Evolutionary conservation across 805 yeast species (phyloP).

Genomic region (Zygoascus biomembranicola): DNA sequence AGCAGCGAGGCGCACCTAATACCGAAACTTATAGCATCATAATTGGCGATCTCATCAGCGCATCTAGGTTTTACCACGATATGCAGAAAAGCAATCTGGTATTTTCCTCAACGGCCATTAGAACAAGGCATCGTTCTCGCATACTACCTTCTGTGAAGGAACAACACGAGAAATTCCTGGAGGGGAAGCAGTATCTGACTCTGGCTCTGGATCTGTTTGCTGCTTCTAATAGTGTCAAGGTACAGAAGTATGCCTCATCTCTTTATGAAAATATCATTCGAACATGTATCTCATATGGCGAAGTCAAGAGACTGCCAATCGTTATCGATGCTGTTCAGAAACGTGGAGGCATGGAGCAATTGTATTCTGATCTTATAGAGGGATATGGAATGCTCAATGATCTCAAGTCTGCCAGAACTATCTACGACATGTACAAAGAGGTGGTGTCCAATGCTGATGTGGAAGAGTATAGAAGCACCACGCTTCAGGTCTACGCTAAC

Average conservation of each 20-base stretch:
- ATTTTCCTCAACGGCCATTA: constrained; percentile 3
- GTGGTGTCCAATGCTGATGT: constrained; percentile 1
- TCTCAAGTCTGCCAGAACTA: constrained; percentile 14
- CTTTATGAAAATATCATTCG: not conserved
- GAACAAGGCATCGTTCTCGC: constrained; percentile 1
- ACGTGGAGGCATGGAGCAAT: not conserved
- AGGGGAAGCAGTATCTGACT: constrained; percentile 14
- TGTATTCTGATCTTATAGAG: constrained; percentile 12
- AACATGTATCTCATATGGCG: not conserved
- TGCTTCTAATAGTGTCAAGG: constrained; percentile 20
- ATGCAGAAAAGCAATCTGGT: constrained; percentile 3
- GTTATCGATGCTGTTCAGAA: not conserved
- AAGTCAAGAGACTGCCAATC: not conserved
- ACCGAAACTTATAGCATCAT: constrained; percentile 23
- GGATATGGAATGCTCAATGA: constrained; percentile 17
- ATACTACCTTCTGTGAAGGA: constrained; percentile 8
- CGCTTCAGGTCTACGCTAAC: constrained; percentile 18
- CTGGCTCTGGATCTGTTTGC: constrained; percentile 26
- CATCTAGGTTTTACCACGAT: constrained; percentile 11
- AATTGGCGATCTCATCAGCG: constrained; percentile 17
- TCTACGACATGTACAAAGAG: constrained; percentile 17
- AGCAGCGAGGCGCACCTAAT: constrained; percentile 17
- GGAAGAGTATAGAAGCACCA: constrained; percentile 5
- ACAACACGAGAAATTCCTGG: constrained; percentile 6
- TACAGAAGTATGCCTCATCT: constrained; percentile 13